Percentiles rank a stretch among this genome's conserved stretches.
These are phyloP conservation scores for Drechslerella coelobrocha DNA, from an alignment of 2,329 filamentous ascomycete species.

Conservation along the genomic window DNA sequence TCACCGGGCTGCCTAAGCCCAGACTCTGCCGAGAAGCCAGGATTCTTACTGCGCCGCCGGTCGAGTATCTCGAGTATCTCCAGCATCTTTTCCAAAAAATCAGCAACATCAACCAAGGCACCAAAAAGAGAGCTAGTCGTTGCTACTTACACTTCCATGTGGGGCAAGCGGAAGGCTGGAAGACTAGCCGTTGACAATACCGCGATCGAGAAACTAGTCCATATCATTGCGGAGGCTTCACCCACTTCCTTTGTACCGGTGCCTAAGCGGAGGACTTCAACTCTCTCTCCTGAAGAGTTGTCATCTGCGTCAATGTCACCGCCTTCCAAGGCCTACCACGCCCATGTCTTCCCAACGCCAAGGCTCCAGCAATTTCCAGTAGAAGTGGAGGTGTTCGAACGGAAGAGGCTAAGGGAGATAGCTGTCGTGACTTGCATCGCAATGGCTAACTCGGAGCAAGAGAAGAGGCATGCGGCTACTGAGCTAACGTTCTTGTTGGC, in stretches of 20 bases:
- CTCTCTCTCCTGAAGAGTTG: conserved; percentile 18
- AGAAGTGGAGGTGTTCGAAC: conserved; percentile 33
- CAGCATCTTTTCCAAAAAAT: conserved; percentile 49
- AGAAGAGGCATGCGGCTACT: conserved; percentile 25
- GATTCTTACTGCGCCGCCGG: conserved; percentile 32
- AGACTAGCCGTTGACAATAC: conserved; percentile 52
- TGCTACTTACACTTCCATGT: conserved; percentile 53
- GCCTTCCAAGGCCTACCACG: conserved; percentile 29
- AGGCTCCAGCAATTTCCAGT: conserved; percentile 17
- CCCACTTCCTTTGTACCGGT: conserved; percentile 18
- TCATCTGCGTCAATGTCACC: conserved; percentile 23
- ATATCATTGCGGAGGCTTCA: conserved; percentile 23
- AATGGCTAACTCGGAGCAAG: conserved; percentile 42
- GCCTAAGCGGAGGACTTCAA: conserved; percentile 17
- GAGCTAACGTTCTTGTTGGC: conserved; percentile 16
- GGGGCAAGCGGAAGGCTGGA: conserved; percentile 52
- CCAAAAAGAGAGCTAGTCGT: conserved; percentile 50
- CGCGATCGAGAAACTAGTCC: conserved; percentile 33
- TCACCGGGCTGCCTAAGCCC: conserved; percentile 39
- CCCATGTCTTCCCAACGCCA: conserved; percentile 45
- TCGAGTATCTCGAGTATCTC: conserved; percentile 52
- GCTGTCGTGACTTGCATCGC: conserved; percentile 34
- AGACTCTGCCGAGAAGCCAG: conserved; percentile 33
- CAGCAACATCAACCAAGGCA: conserved; percentile 3
- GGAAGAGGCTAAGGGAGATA: conserved; percentile 31